Percentiles rank a stretch among this genome's conserved stretches.
Conservation (phyloP, 805 yeast genomes). For the Torulaspora gathmanii region DNA sequence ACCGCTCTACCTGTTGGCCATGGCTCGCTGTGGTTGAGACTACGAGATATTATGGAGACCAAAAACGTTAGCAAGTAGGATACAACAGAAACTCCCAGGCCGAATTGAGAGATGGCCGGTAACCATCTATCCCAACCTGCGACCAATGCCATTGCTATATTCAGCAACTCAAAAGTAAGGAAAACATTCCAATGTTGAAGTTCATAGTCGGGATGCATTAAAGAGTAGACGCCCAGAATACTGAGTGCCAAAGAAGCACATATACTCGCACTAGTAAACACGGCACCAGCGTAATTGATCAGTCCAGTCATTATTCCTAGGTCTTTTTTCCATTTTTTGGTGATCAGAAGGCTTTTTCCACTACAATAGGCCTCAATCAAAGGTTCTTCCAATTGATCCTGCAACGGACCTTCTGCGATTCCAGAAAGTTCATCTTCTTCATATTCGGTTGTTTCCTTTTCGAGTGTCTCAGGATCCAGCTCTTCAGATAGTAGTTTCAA, state of each 20-base stretch:
- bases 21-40: slow-evolving; percentile 36
- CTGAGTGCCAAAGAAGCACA: slow-evolving; percentile 50
- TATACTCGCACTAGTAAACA: slow-evolving; percentile 59
- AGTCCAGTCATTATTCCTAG: slow-evolving; percentile 47
- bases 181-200: slow-evolving; percentile 52
- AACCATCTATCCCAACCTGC: slow-evolving; percentile 49
- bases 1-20: slow-evolving; percentile 51
- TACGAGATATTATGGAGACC: slow-evolving; percentile 47
- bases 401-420: not conserved
- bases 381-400: slow-evolving; percentile 8
- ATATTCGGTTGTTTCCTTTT: slow-evolving; percentile 2
- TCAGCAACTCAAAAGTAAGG: slow-evolving; percentile 45
- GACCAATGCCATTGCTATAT: slow-evolving; percentile 41
- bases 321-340: slow-evolving; percentile 6
- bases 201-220: slow-evolving; percentile 37
- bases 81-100: slow-evolving; percentile 48
- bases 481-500: slow-evolving; percentile 41
- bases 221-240: slow-evolving; percentile 46
- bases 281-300: slow-evolving; percentile 56
- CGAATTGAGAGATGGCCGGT: slow-evolving; percentile 46
- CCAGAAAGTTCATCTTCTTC: not conserved
- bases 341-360: slow-evolving; percentile 4
- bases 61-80: slow-evolving; percentile 53
- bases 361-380: slow-evolving; percentile 13
- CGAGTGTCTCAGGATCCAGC: slow-evolving; percentile 1